Evolutionary conservation across 2,329 filamentous ascomycete species (phyloP).

Genomic region (Calonectria naviculata): DNA sequence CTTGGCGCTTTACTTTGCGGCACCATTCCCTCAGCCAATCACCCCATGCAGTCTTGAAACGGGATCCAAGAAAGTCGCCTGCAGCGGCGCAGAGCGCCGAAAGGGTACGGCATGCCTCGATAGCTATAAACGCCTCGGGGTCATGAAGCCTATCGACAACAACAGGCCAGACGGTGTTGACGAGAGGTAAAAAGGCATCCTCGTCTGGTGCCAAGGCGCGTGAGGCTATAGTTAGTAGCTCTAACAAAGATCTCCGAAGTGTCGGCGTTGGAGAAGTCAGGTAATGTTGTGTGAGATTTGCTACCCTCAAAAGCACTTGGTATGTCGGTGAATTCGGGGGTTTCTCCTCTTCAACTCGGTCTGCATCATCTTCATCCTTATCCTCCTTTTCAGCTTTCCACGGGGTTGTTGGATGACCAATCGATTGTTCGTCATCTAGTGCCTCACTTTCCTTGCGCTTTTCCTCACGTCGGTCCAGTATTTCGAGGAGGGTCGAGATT

Average conservation of each 20-base stretch:
- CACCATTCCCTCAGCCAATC: conserved; percentile 64
- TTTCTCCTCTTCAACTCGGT: conserved; percentile 58
- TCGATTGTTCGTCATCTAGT: conserved; percentile 45
- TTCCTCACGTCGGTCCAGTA: conserved; percentile 69
- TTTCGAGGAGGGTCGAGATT: conserved; percentile 60
- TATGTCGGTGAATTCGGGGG: conserved; percentile 82
- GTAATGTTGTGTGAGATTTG: conserved; percentile 88
- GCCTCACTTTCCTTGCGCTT: conserved; percentile 55
- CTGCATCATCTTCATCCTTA: conserved; percentile 47
- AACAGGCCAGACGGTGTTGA: conserved; percentile 93
- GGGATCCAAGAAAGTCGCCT: conserved; percentile 82
- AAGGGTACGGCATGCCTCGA: conserved; percentile 77
- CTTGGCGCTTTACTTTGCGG: conserved; percentile 54
- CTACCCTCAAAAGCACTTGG: conserved; percentile 82
- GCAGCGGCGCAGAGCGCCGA: conserved; percentile 75
- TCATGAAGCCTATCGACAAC: conserved; percentile 76
- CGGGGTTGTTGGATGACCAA: conserved; percentile 47
- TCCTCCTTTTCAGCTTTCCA: conserved; percentile 53
- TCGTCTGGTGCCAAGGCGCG: conserved; percentile 80
- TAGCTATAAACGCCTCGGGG: conserved; percentile 73
- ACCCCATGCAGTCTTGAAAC: conserved; percentile 81
- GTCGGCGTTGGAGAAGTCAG: conserved; percentile 85
- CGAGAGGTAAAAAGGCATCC: conserved; percentile 85
- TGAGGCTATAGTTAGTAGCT: conserved; percentile 78
- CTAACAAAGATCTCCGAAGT: conserved; percentile 82